These are phyloP conservation scores for Globisporangium solare DNA, from an alignment of 352 stramenopile genomes.

Conservation along the genomic window DNA sequence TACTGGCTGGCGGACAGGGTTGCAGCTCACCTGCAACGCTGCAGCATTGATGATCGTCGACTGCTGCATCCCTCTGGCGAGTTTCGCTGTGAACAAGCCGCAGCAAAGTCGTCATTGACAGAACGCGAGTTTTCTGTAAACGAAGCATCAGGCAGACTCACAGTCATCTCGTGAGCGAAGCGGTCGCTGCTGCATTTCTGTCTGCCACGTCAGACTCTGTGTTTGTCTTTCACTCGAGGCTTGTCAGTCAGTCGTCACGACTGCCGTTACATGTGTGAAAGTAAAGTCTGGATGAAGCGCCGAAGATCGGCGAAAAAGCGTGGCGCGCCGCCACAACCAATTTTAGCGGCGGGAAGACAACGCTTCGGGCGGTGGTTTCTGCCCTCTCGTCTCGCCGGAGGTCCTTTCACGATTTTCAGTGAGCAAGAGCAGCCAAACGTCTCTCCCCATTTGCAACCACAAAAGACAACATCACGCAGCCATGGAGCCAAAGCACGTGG, in stretches of 20 bases:
- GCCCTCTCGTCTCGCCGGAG: not conserved
- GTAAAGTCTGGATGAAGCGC: no score
- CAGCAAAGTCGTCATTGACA: not conserved
- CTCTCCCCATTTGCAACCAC: not conserved
- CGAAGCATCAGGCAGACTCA: not conserved
- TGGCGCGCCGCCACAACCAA: no score
- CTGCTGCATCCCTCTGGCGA: slow-evolving; percentile 22
- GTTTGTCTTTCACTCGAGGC: not conserved
- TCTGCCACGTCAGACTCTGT: no score
- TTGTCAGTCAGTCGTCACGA: not conserved
- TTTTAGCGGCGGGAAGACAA: no score
- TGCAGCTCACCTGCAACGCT: slow-evolving; percentile 43
- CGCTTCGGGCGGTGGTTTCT: slow-evolving; percentile 4
- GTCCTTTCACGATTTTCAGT: no score
- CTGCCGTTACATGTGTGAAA: not conserved
- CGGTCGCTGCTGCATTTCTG: not conserved
- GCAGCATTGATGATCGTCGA: slow-evolving; percentile 68
- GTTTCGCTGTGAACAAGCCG: slow-evolving; percentile 8
- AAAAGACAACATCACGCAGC: not conserved
- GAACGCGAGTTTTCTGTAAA: not conserved
- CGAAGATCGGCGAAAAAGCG: no score
- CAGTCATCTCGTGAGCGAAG: slow-evolving; percentile 4
- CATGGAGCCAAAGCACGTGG: slow-evolving; percentile 64
- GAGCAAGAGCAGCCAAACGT: no score
- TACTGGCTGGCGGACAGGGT: not conserved